These are phyloP conservation scores for Monilinia aucupariae DNA, from an alignment of 2,329 filamentous ascomycete genomes.

Conservation along the genomic window DNA sequence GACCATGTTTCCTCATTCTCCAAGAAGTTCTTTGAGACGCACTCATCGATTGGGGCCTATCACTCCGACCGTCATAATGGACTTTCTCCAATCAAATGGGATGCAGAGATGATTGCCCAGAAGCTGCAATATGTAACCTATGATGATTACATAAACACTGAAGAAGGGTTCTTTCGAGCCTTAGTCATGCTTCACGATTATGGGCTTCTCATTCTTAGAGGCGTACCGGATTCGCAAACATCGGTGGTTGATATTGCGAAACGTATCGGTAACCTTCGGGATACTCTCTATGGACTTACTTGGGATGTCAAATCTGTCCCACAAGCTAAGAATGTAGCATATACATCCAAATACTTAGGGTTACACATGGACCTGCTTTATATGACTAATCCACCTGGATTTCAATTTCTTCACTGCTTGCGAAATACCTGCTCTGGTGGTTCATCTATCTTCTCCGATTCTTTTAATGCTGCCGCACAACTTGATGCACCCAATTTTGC, in stretches of 20 bases:
- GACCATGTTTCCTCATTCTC: slow-evolving; percentile 30
- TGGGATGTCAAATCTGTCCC: slow-evolving; percentile 85
- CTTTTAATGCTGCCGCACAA: slow-evolving; percentile 53
- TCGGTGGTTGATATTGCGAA: slow-evolving; percentile 63
- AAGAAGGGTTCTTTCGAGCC: slow-evolving; percentile 52
- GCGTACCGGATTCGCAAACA: slow-evolving; percentile 62
- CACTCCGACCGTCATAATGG: slow-evolving; percentile 1
- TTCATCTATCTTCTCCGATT: slow-evolving; percentile 80
- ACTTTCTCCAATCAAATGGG: slow-evolving; percentile 37
- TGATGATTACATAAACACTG: slow-evolving; percentile 61
- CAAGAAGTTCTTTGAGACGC: slow-evolving; percentile 18
- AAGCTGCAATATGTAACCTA: slow-evolving; percentile 60
- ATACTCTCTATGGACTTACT: slow-evolving; percentile 85
- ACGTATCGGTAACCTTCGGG: slow-evolving; percentile 71
- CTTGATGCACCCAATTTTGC: slow-evolving; percentile 36
- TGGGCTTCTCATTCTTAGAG: slow-evolving; percentile 72
- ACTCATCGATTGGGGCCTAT: neutral
- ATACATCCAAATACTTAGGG: slow-evolving; percentile 75
- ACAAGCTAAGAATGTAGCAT: slow-evolving; percentile 83
- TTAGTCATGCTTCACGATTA: slow-evolving; percentile 57
- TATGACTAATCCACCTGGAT: slow-evolving; percentile 68
- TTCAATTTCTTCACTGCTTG: slow-evolving; percentile 87
- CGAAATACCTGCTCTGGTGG: slow-evolving; percentile 75
- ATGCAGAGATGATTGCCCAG: slow-evolving; percentile 40
- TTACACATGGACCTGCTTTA: slow-evolving; percentile 95